Conservation (phyloP, 106 monocot species). For the Dendrobium officinale region DNA sequence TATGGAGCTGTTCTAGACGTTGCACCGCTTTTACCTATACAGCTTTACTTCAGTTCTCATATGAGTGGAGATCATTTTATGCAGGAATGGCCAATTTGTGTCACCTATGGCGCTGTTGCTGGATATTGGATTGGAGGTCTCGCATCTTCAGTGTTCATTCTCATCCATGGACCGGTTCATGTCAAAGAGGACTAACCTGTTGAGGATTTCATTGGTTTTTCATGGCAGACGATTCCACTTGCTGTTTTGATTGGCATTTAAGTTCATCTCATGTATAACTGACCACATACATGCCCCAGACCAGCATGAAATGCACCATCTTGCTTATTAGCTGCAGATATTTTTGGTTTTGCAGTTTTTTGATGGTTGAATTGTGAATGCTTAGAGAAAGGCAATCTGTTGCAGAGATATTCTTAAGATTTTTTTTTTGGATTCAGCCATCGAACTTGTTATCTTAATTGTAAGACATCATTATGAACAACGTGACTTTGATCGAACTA, state of each 20-base stretch:
- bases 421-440: not conserved
- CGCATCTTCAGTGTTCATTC: slow-evolving; percentile 27
- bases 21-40: not conserved
- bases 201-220: not conserved
- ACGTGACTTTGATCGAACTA: too few species aligned
- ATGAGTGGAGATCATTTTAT: not conserved
- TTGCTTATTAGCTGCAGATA: not conserved
- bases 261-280: not conserved
- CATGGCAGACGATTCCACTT: not conserved
- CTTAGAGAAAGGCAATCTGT: not conserved
- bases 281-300: not conserved
- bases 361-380: not conserved
- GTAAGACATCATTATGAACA: not conserved
- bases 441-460: not conserved
- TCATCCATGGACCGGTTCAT: slow-evolving; percentile 9
- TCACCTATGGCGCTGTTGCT: slow-evolving; percentile 61
- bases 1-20: too few species aligned
- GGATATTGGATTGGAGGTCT: slow-evolving; percentile 59
- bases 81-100: slow-evolving; percentile 90
- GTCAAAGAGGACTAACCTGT: slow-evolving; percentile 44
- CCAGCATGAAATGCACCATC: not conserved
- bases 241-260: not conserved
- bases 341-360: not conserved
- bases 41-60: not conserved
- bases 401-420: not conserved